phyloP scores from a whole-genome alignment of 257 asterid species.

The Lavandula angustifolia region DNA sequence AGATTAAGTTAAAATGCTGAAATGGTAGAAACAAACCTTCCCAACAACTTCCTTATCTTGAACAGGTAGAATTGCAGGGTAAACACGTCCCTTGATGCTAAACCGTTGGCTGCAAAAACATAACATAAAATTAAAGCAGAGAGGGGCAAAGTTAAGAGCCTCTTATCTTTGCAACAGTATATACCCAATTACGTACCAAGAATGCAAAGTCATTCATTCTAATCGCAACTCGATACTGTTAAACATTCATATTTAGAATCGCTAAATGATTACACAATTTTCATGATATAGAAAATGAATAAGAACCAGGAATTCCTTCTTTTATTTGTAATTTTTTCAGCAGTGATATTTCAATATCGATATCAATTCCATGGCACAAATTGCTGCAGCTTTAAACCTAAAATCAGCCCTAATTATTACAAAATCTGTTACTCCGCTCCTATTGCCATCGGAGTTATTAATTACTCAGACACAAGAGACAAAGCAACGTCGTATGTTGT shows the following conservation, averaged over 20 bases:
- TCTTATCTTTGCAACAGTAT: too few relatives aligned
- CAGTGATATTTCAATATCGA: neutral
- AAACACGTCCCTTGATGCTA: conserved; percentile 78
- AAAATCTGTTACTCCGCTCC: neutral
- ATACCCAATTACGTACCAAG: neutral
- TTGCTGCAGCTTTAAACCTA: conserved; percentile 8
- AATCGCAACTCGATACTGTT: neutral
- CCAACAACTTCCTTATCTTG: conserved; percentile 63
- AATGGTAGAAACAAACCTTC: conserved; percentile 46
- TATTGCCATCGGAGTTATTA: neutral
- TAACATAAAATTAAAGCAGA: conserved; percentile 11
- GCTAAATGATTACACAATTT: too few relatives aligned
- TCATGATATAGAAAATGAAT: neutral
- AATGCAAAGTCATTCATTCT: neutral
- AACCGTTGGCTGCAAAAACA: conserved; percentile 65
- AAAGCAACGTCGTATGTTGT: neutral
- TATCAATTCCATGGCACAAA: neutral
- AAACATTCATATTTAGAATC: neutral
- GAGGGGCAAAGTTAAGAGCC: too few relatives aligned
- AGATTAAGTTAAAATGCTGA: conserved; percentile 4
- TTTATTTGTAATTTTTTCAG: too few relatives aligned
- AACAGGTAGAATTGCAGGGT: conserved; percentile 78
- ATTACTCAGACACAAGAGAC: neutral
- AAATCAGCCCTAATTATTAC: neutral
- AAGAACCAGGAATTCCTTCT: neutral